phyloP scores from a whole-genome alignment of 139 green algal species.

The Closterium sp. region DNA sequence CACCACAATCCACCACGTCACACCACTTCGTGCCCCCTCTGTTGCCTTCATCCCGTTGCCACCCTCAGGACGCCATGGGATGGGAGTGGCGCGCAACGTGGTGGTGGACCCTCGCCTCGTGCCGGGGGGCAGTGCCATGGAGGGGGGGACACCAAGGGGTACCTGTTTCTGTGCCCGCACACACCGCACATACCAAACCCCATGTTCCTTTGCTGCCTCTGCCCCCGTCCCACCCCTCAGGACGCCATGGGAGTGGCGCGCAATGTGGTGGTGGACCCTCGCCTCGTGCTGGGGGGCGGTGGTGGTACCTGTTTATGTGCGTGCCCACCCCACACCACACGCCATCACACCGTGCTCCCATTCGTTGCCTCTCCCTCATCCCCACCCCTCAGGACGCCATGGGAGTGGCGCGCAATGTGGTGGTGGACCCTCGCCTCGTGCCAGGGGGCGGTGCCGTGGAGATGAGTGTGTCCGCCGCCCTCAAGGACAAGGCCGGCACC shows the following conservation, averaged over 20 bases:
- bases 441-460: constrained; percentile 93
- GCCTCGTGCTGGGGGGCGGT: constrained; percentile 53
- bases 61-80: constrained; percentile 91
- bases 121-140: constrained; percentile 89
- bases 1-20: no score
- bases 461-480: constrained; percentile 82
- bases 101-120: constrained; percentile 85
- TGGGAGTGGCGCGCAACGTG: constrained; percentile 97
- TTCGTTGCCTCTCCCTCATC: neutral
- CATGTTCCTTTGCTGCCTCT: no score
- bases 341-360: neutral
- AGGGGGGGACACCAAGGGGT: no score
- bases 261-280: constrained; percentile 91
- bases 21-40: neutral
- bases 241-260: constrained; percentile 97
- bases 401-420: constrained; percentile 96
- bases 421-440: constrained; percentile 84
- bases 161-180: no score
- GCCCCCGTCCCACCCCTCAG: constrained; percentile 30
- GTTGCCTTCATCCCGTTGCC: neutral
- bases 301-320: no score
- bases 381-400: constrained; percentile 84
- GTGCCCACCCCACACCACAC: no score
- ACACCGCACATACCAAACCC: constrained; percentile 64
- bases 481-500: constrained; percentile 61